Base-by-base conservation (phyloP, 768 basidiomycete genomes). In the button mushroom (Agaricus bisporus) region DNA sequence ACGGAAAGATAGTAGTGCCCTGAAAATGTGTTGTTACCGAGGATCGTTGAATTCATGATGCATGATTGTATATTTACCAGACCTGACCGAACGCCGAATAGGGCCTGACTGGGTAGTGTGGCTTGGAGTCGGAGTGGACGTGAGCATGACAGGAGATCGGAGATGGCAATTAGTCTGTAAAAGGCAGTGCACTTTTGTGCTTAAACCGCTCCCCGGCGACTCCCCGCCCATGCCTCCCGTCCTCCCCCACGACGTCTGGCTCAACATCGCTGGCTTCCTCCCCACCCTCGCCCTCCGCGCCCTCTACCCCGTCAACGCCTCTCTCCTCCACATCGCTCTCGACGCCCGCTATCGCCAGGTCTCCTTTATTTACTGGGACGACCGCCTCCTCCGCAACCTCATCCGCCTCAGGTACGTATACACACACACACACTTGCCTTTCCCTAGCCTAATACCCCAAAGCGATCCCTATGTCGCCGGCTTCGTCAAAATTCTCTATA, bases 381-480 rank as follows among this genome's bases (percentile, higher is more conserved):
- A 68, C 49, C 68, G 67, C 39, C 76, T 78, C 74, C 37, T 75
- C 10, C 66, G 71, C 61, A 76, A 66, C 54, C 60, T 75, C 12
- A 60, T 64, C 20, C 68, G 70, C 28, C 66, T 76, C 51, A 70
- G 63, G 74, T 74, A 41, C 46, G 68, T 63, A 28, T 14, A 22
- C 22, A 51, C 35, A 18, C 10, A 47, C 28, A 20, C 39, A n/a
- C 48, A 25, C 15, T 7, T 10, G 14, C 14, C 28, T 46, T 7
- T 5, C 18, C 22, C 22, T 22, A 4, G 53, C 18, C 41, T 56
- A 18, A 2, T 11, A 51, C 18, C 12, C 12, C 46, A 15, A 54
- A 78, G 78, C 59, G 78, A 79, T 56, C 76, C 78, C 5, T 67
- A 63, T 3, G 73, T 79, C 2, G 76, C 78, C 1, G 69, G 68